Evolutionary conservation across 495 filamentous ascomycete species (phyloP).

Genomic region (Aspergillus mulundensis): DNA sequence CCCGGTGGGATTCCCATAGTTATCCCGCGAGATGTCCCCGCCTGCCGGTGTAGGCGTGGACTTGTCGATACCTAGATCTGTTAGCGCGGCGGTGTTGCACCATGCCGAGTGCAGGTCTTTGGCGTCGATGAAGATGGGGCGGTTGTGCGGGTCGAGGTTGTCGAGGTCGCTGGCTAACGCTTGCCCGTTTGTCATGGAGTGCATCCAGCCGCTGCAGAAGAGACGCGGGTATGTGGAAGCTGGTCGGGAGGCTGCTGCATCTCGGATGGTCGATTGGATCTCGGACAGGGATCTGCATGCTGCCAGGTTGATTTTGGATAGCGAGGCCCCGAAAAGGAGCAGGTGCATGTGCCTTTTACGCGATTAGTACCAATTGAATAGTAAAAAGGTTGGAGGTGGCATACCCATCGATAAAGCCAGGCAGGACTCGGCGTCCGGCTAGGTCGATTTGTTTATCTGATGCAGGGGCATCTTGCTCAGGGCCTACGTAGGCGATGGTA

Average conservation of each 20-base stretch:
- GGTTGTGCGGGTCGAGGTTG: slow-evolving; percentile 34
- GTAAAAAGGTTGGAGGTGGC: too few relatives aligned
- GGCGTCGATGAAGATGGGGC: slow-evolving; percentile 58
- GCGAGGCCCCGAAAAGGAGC: slow-evolving; percentile 54
- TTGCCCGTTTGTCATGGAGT: slow-evolving; percentile 49
- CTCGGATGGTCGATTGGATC: slow-evolving; percentile 46
- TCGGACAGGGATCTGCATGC: slow-evolving; percentile 47
- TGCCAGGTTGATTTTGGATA: slow-evolving; percentile 52
- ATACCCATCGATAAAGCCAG: slow-evolving; percentile 61
- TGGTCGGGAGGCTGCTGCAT: slow-evolving; percentile 38
- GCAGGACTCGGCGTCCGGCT: slow-evolving; percentile 43
- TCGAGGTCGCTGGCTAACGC: slow-evolving; percentile 50
- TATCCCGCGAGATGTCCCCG: slow-evolving; percentile 51
- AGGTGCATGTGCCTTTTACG: slow-evolving; percentile 44
- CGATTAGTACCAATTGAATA: not conserved
- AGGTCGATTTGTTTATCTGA: slow-evolving; percentile 34
- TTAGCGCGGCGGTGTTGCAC: slow-evolving; percentile 53
- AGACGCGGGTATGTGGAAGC: slow-evolving; percentile 34
- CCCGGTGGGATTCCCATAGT: slow-evolving; percentile 43
- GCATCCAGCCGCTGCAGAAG: slow-evolving; percentile 58
- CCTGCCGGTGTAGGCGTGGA: slow-evolving; percentile 48
- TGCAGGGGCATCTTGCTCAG: slow-evolving; percentile 17
- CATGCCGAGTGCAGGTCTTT: slow-evolving; percentile 61
- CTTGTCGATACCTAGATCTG: slow-evolving; percentile 45
- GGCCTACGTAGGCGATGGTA: slow-evolving; percentile 38